Percentiles rank a stretch among this genome's conserved stretches.
Conservation (phyloP, 2,329 filamentous ascomycete genomes). For the Chaetomium olivaceum region DNA sequence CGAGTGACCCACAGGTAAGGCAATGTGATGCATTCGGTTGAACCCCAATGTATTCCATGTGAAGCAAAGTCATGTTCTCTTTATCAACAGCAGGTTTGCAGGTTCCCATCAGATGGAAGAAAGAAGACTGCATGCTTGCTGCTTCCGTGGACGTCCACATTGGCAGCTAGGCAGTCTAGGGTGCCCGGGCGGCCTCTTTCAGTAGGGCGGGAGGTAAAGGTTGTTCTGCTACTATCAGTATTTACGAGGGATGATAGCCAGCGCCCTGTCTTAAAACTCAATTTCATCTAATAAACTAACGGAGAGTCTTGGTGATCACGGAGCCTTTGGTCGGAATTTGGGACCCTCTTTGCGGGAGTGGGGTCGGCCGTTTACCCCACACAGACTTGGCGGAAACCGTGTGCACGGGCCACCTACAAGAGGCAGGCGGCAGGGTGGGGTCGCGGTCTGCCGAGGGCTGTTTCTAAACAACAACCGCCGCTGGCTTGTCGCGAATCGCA, state of each 20-base stretch:
- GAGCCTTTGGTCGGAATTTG: background rate
- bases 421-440: conserved; percentile 16
- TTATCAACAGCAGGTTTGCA: background rate
- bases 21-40: background rate
- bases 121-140: background rate
- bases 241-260: background rate
- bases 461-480: conserved; percentile 19
- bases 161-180: background rate
- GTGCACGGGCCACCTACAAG: conserved; percentile 11
- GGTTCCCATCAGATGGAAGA: background rate
- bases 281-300: background rate
- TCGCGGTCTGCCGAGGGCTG: background rate
- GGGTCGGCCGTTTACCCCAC: background rate
- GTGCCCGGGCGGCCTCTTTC: background rate
- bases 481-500: conserved; percentile 12
- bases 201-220: background rate
- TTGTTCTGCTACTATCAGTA: background rate
- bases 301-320: too few species aligned
- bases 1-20: background rate
- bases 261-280: background rate
- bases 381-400: background rate
- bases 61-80: background rate
- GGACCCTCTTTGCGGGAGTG: background rate
- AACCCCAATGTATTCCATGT: background rate
- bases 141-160: background rate